Conservation (phyloP, 257 asterid genomes). For the Perilla frutescens region DNA sequence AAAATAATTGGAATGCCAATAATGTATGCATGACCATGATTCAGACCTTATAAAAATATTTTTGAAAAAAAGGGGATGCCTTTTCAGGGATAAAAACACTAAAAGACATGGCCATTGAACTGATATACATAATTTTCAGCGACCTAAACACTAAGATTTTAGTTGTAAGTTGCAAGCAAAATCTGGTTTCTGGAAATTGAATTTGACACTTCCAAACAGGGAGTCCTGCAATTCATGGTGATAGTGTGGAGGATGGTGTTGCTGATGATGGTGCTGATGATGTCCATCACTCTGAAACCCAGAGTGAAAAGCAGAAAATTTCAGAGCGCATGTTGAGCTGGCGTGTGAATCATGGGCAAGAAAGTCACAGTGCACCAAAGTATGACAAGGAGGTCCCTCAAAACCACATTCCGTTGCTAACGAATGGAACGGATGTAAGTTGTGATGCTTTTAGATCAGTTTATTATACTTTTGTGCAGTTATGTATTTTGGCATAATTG, state of each 20-base stretch:
- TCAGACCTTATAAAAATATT: background rate
- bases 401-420: slow-evolving; percentile 89
- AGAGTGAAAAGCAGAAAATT: slow-evolving; percentile 76
- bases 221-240: slow-evolving; percentile 89
- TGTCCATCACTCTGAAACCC: slow-evolving; percentile 59
- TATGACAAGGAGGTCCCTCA: slow-evolving; percentile 93
- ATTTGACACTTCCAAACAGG: slow-evolving; percentile 51
- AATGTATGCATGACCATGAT: background rate
- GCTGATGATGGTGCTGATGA: slow-evolving; percentile 65
- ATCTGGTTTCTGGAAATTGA: slow-evolving; percentile 31
- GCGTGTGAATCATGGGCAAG: slow-evolving; percentile 84
- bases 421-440: slow-evolving; percentile 94
- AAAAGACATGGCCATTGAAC: background rate
- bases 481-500: slow-evolving; percentile 17
- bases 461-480: slow-evolving; percentile 13
- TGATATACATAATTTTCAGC: background rate
- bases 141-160: slow-evolving; percentile 12
- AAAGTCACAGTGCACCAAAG: slow-evolving; percentile 70
- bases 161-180: slow-evolving; percentile 24
- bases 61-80: background rate
- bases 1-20: background rate
- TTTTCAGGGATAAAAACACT: background rate
- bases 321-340: slow-evolving; percentile 96
- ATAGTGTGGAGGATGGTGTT: slow-evolving; percentile 69
- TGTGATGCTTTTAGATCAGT: slow-evolving; percentile 29